These are phyloP conservation scores for Apiospora rasikravindrae DNA, from an alignment of 2,329 filamentous ascomycete species.

Conservation along the genomic window DNA sequence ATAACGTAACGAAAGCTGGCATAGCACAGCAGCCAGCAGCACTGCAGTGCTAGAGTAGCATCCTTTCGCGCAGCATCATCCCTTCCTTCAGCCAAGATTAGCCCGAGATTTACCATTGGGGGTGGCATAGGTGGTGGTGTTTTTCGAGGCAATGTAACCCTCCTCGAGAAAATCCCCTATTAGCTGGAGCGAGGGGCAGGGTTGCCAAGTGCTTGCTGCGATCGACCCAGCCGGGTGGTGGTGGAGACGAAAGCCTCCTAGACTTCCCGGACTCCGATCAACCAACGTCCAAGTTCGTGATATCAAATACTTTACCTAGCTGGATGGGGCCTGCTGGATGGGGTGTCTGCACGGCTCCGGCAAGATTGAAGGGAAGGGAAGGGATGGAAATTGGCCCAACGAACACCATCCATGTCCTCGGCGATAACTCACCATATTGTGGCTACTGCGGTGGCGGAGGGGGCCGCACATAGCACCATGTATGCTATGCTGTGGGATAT, in stretches of 20 bases:
- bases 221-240: slow-evolving; percentile 17
- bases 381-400: background rate
- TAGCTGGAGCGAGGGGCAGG: slow-evolving; percentile 7
- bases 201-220: slow-evolving; percentile 8
- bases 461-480: background rate
- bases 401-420: background rate
- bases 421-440: slow-evolving; percentile 2
- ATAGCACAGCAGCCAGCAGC: background rate
- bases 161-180: slow-evolving; percentile 19
- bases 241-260: background rate
- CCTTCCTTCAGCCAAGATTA: slow-evolving; percentile 16
- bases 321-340: background rate
- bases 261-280: slow-evolving; percentile 17
- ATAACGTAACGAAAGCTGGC: background rate
- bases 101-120: slow-evolving; percentile 9
- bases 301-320: background rate
- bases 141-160: slow-evolving; percentile 5
- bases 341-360: background rate
- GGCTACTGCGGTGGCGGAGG: slow-evolving; percentile 5
- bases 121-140: background rate
- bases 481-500: background rate
- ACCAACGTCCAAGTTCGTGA: slow-evolving; percentile 2
- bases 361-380: background rate
- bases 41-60: background rate
- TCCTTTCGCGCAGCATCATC: background rate